phyloP scores from a whole-genome alignment of 1,284 basidiomycete species.

The Ustilago vetiveriae region DNA sequence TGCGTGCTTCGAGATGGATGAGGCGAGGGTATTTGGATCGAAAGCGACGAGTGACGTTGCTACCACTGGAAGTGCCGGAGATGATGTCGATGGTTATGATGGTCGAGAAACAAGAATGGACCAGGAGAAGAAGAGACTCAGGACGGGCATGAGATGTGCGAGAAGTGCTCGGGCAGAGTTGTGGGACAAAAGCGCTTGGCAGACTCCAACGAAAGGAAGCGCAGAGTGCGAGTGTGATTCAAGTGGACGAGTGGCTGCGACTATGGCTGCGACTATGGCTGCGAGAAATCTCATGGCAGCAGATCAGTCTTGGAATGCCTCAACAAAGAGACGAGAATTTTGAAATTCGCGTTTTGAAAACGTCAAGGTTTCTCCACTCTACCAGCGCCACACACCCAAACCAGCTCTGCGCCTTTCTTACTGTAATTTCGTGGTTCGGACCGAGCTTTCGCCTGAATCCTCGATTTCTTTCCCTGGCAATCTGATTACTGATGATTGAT shows the following conservation, averaged over 20 bases:
- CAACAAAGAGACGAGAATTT: not conserved
- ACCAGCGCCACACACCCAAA: not conserved
- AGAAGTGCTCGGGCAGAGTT: no score
- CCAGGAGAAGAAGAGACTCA: no score
- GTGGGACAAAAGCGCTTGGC: not conserved
- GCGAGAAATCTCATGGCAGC: not conserved
- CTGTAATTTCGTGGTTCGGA: conserved; percentile 5
- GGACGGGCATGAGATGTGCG: no score
- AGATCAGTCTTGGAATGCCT: not conserved
- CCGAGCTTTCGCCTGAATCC: not conserved
- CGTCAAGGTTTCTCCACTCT: not conserved
- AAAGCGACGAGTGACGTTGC: no score
- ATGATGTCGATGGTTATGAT: not conserved
- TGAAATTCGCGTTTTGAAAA: not conserved
- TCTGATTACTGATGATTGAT: conserved; percentile 11
- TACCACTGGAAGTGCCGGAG: no score
- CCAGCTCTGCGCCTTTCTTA: not conserved
- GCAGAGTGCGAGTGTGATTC: no score
- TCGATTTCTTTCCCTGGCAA: not conserved
- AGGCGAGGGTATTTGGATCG: no score
- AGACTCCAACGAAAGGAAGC: not conserved
- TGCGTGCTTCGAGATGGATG: no score
- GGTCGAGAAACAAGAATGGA: no score
- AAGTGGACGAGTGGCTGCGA: no score
- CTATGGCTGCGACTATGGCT: no score